phyloP scores from a whole-genome alignment of 2,329 filamentous ascomycete species.

The Penicillium sp. region DNA sequence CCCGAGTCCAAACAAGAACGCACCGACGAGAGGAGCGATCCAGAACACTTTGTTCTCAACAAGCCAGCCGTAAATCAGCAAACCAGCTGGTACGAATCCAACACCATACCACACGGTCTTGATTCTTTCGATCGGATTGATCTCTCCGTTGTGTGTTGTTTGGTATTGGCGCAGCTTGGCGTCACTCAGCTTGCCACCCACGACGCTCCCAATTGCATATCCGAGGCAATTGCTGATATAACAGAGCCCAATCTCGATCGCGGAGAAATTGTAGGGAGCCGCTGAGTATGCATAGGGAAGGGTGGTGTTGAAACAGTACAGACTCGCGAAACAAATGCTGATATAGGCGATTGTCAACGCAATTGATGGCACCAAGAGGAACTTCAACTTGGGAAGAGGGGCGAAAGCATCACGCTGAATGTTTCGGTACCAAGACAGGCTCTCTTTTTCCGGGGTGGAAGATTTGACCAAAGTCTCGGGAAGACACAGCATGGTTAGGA shows the following conservation, averaged over 20 bases:
- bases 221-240: conserved; percentile 43
- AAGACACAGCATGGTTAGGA: conserved; percentile 36
- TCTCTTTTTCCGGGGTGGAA: not conserved
- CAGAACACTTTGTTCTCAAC: conserved; percentile 32
- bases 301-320: conserved; percentile 43
- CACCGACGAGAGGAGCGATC: conserved; percentile 11
- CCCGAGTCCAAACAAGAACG: conserved; percentile 7
- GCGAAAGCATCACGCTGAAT: not conserved
- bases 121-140: conserved; percentile 37
- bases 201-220: conserved; percentile 37
- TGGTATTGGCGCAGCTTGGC: conserved; percentile 36
- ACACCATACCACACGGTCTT: conserved; percentile 14
- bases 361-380: conserved; percentile 41
- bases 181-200: conserved; percentile 43
- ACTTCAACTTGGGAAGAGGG: conserved; percentile 30
- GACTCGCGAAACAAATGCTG: conserved; percentile 39
- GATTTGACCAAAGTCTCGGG: conserved; percentile 35
- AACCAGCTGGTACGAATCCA: conserved; percentile 30
- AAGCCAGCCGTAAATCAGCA: conserved; percentile 44
- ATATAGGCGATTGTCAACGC: conserved; percentile 40
- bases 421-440: not conserved
- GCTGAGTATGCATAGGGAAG: conserved; percentile 40
- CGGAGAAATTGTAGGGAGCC: conserved; percentile 39
- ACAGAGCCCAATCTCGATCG: conserved; percentile 39
- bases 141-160: conserved; percentile 43